Percentiles rank a stretch among this genome's conserved stretches.
phyloP scores from a whole-genome alignment of 306 rosid genomes.

The Canavalia gladiata region DNA sequence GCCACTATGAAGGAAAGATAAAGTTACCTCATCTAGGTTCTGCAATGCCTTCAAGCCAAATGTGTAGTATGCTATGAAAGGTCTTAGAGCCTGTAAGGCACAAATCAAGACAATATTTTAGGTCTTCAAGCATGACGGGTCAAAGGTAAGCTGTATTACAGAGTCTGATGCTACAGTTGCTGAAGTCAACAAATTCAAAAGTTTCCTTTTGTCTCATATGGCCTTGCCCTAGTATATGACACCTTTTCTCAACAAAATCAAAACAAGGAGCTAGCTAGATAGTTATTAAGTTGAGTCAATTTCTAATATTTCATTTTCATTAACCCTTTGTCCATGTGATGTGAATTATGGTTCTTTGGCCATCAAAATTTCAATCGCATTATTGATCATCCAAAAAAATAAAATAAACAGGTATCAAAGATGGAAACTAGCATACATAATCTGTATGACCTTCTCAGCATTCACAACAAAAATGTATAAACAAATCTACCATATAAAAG shows the following conservation, averaged over 20 bases:
- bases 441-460: background rate
- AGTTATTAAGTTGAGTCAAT: slow-evolving; percentile 7
- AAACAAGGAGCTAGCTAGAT: background rate
- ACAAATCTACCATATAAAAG: background rate
- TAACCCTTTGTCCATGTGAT: background rate
- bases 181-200: slow-evolving; percentile 1
- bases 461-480: background rate
- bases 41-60: slow-evolving; percentile 64
- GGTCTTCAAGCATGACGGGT: slow-evolving; percentile 11
- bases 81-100: slow-evolving; percentile 79
- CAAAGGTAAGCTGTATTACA: slow-evolving; percentile 18
- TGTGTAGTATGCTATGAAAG: slow-evolving; percentile 79
- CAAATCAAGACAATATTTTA: slow-evolving; percentile 38
- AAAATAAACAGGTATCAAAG: background rate
- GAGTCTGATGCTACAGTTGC: slow-evolving; percentile 28
- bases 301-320: background rate
- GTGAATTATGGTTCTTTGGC: background rate
- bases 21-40: slow-evolving; percentile 73
- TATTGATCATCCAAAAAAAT: background rate
- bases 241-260: background rate
- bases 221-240: background rate
- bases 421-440: too few species aligned
- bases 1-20: slow-evolving; percentile 17
- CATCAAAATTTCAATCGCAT: background rate
- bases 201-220: background rate